Evolutionary conservation across 805 yeast species (phyloP).

Genomic region (Suhomyces sp.): DNA sequence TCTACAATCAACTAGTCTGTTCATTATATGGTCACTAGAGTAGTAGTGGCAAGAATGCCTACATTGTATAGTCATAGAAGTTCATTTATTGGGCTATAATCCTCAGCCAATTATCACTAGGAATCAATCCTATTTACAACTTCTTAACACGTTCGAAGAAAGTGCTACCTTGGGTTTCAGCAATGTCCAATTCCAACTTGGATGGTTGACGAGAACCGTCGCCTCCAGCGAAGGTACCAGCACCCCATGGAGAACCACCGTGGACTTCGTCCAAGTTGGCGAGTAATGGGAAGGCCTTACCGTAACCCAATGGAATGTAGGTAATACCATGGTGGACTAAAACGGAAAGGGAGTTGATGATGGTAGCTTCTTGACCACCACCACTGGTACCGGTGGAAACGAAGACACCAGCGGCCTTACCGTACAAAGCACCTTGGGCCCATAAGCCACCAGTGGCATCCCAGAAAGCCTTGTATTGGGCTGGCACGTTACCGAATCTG

Average conservation of each 20-base stretch:
- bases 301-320: conserved; percentile 77
- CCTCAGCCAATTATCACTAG: not conserved
- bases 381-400: conserved; percentile 72
- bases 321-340: conserved; percentile 79
- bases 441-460: conserved; percentile 78
- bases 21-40: too few relatives aligned
- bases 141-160: conserved; percentile 40
- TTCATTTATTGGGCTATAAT: not conserved
- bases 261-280: conserved; percentile 61
- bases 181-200: conserved; percentile 60
- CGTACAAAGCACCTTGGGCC: conserved; percentile 69
- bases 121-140: conserved; percentile 10
- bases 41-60: not conserved
- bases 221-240: conserved; percentile 73
- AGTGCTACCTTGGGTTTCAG: conserved; percentile 62
- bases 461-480: conserved; percentile 74
- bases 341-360: conserved; percentile 59
- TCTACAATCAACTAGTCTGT: too few relatives aligned
- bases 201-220: conserved; percentile 74
- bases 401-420: conserved; percentile 73
- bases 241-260: conserved; percentile 87
- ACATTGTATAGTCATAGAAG: not conserved
- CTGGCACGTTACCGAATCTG: conserved; percentile 77
- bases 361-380: conserved; percentile 80
- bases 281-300: conserved; percentile 51